Percentiles rank a stretch among this genome's conserved stretches.
phyloP scores from a whole-genome alignment of 768 basidiomycete species.

The Hericium rajendrae region DNA sequence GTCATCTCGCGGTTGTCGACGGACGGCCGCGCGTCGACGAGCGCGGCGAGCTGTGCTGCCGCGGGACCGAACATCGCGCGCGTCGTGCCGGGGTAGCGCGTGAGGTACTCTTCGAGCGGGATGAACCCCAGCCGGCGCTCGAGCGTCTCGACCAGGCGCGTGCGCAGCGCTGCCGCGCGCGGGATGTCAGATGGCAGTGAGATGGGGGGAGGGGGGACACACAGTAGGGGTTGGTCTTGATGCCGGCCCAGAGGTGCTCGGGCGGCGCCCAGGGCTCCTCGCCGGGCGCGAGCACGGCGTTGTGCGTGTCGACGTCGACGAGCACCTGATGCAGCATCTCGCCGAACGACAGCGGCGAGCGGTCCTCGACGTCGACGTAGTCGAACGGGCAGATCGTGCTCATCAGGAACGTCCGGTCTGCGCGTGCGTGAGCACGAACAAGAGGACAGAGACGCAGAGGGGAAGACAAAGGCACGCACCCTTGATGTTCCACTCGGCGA shows the following conservation, averaged over 20 bases:
- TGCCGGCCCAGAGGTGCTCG: not conserved
- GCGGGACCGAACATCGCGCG: not conserved
- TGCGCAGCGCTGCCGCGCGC: not conserved
- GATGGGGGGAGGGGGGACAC: not conserved
- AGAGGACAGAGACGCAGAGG: not conserved
- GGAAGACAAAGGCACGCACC: not conserved
- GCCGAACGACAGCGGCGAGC: not conserved
- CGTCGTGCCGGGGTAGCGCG: not conserved
- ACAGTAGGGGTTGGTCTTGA: not conserved
- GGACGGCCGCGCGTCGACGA: not conserved
- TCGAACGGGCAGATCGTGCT: not conserved
- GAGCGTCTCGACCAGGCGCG: not conserved
- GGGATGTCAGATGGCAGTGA: not conserved
- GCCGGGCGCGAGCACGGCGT: not conserved
- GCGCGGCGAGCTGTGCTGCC: not conserved
- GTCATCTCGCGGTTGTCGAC: not conserved
- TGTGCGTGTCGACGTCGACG: not conserved
- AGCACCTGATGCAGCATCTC: not conserved
- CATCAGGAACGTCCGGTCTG: not conserved
- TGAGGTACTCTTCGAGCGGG: not conserved
- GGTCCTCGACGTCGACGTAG: not conserved
- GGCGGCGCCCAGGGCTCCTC: not conserved
- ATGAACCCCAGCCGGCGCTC: not conserved
- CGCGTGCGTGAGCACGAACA: not conserved
- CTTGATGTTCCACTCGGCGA: not conserved